Conservation (phyloP, 1,284 basidiomycete species). For the Pseudomicrostroma phylloplanum region DNA sequence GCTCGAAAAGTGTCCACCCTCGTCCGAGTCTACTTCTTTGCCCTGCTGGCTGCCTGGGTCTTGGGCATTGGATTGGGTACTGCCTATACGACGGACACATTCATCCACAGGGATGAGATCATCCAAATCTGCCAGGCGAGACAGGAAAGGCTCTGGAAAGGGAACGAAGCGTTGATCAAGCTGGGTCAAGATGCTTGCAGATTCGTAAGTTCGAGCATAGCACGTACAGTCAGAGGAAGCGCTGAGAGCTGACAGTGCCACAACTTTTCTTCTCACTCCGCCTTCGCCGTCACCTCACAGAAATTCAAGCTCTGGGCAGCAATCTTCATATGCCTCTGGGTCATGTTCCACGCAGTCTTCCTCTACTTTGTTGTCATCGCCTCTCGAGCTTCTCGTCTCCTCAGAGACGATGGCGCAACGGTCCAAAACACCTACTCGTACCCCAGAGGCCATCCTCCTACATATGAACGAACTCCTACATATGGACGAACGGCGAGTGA, state of each 20-base stretch:
- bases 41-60: not conserved
- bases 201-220: not conserved
- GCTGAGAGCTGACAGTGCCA: not conserved
- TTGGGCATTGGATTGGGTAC: not conserved
- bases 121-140: not conserved
- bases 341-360: not conserved
- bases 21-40: not conserved
- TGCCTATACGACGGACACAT: not conserved
- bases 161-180: not conserved
- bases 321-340: not conserved
- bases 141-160: not conserved
- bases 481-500: not conserved
- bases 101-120: not conserved
- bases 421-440: not conserved
- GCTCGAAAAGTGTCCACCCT: not conserved
- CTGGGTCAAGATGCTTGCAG: not conserved
- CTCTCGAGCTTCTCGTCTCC: not conserved
- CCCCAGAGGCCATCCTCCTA: not conserved
- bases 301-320: not conserved
- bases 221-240: not conserved
- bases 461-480: not conserved
- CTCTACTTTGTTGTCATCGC: slow-evolving; percentile 1
- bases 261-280: not conserved
- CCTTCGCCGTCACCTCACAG: not conserved
- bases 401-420: not conserved